Evolutionary conservation across 805 yeast genomes (phyloP), one percentile per base, ranked within the genome.

Genomic region (Sugiyamaella boreocaroliniensis): DNA sequence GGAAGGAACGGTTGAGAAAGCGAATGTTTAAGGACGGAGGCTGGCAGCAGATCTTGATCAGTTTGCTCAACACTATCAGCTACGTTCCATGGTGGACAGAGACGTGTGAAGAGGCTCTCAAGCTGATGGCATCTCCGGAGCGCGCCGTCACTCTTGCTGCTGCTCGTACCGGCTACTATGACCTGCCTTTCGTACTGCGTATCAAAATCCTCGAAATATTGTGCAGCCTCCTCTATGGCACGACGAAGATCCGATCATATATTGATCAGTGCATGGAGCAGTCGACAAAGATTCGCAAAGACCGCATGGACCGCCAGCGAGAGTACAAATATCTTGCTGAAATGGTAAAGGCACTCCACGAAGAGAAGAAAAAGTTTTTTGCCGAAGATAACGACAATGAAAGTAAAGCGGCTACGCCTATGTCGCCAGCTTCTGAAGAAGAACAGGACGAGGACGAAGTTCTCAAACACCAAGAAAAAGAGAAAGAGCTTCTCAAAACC

Each of bases 11-110:
- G 42, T 73, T 92, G 16, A 77, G 82, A 12, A 82, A 79, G 51
- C 79, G 96, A 51, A 78, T 79, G 57, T 93, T 86, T 66, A 81
- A 77, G 60, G 89, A 88, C 61, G 95, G 96, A 3, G 81, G 81
- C 51, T 92, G 97, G 97, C 84, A 88, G 60, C 76, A 85, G 42
- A 78, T 85, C 43, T 67, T 90, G 43, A 66, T 89, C 47, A 96
- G 96, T 32, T 73, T 89, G 2, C 73, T 90, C 43, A 79, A 81
- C 18, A 72, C 75, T 47, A 80, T 81, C 14, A 80, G 81, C 45
- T 75, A 81, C 57, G 74, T 82, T 41, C 80, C 82, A 0, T 76
- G 76, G 12, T 85, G 79, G 69, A 64, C 71, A 22, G 69, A 71
- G 0, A 73, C 74, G 18, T 80, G 85, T 47, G 70, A 68, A 5